Evolutionary conservation across 176 grass and related monocot genomes (phyloP), one percentile per base, ranked within the genome.

Genomic region (Bolboschoenus planiculmis): DNA sequence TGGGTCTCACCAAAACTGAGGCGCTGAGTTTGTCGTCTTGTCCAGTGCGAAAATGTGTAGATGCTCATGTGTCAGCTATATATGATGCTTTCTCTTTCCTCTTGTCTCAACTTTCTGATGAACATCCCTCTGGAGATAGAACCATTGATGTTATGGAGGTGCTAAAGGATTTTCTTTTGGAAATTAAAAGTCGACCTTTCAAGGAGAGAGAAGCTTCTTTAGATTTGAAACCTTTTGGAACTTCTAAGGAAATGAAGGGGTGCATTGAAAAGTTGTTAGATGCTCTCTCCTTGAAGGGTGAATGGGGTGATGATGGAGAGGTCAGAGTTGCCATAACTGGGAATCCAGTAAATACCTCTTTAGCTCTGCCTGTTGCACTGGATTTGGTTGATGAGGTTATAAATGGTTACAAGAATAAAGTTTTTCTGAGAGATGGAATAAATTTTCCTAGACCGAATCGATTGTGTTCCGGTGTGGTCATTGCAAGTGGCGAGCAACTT

Each of bases 21-120:
- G 92, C 89, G 60, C 82, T 93, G 30, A 58, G 85, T 84, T 88
- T 86, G 76, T 95, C 84, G 60, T 93, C 89, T 48, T 99, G 96
- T 21, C 89, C 96, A 57, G 39, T 87, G 83, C 83, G 96, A 51
- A 84, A 78, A 90, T 99, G 92, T 74, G 87, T 99, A 77, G 92
- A 99, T 93, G 82, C 80, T 92, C 96, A 99, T 88, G 89, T 99
- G 83, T 85, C 92, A 93, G 73, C 85, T 40, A 84, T 95, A 85
- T 89, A 93, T 81, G 84, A 86, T 88, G 85, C 86, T 84, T 87
- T 99, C 81, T 84, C 87, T 90, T 59, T 73, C 56, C 24, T 98
- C 85, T 62, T 84, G 77, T 90, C 23, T 23, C 87, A 85, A 80
- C 84, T 89, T 80, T 42, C 40, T 90, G 87, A 84, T 74, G 76